Base-by-base conservation (phyloP, 139 green algal species). In the Zygnema cylindricum region DNA sequence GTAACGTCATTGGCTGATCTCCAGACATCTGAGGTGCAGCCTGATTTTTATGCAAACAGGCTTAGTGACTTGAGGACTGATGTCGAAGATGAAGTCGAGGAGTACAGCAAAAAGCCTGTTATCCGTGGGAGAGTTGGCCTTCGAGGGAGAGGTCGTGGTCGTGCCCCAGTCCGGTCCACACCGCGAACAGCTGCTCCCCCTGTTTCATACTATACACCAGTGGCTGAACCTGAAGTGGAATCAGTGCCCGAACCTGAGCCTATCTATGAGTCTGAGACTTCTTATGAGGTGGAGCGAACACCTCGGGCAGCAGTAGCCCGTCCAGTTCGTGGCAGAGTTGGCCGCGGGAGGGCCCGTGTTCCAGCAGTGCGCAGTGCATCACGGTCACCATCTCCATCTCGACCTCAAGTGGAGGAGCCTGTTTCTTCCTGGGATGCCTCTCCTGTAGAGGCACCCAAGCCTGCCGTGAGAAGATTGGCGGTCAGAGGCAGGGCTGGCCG, bases 1-100 rank as follows among this genome's bases (percentile, higher is more conserved):
- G 71, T 79, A 25, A 79, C 71, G 16, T 55, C 71, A 43, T 79
- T 79, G 71, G 71, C 36, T 30, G 71, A 55, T 43, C 38, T 79
- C 7, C 71, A 79, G 43, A 30, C 36, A 7, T 43, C 71, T 25
- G 71, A 79, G 3, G 71, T 79, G 3, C 71, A 79, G 36, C 71
- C 71, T 55, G 71, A 79, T 16, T 79, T 38, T 11, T 79, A 79
- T 16, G 11, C 71, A 3, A 16, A 79, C 38, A 43, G 43, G 36
- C 36, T 79, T 11, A 79, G 36, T 79, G 71, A 41, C 11, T 11
- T 79, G 71, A 63, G 49, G 16, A 63, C 49, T 16, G 7, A 63
- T 63, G 49, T 16, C 7, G 49, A 63, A 63, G 49, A 63, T 63
- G 49, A 7, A 7, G 7, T 16, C 49, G 7, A 63, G 16, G 49